Percentiles rank a stretch among this genome's conserved stretches.
These are phyloP conservation scores for Curvularia sp. DNA, from an alignment of 2,329 filamentous ascomycete species.

Conservation along the genomic window DNA sequence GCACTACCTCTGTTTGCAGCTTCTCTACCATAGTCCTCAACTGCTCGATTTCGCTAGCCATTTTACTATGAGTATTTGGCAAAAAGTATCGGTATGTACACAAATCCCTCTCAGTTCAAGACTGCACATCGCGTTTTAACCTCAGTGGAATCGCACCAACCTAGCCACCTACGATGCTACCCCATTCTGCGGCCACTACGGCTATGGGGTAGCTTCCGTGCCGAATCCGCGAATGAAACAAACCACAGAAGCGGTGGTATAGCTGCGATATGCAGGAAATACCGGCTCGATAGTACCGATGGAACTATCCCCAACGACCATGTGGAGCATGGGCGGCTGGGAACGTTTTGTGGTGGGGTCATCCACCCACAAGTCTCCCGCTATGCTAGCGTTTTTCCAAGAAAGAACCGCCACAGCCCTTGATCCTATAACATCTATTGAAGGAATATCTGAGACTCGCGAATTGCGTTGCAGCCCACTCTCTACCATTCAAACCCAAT, in stretches of 20 bases:
- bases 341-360: slow-evolving; percentile 23
- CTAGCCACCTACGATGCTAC: slow-evolving; percentile 10
- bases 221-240: slow-evolving; percentile 19
- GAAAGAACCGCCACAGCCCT: not conserved
- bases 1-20: slow-evolving; percentile 39
- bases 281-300: slow-evolving; percentile 38
- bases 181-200: slow-evolving; percentile 17
- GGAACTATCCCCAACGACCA: slow-evolving; percentile 6
- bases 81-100: too few relatives aligned
- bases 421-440: not conserved
- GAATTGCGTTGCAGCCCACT: not conserved
- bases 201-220: slow-evolving; percentile 17
- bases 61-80: slow-evolving; percentile 16
- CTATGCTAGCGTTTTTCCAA: slow-evolving; percentile 5
- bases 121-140: slow-evolving; percentile 24
- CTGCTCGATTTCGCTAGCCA: slow-evolving; percentile 41
- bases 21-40: slow-evolving; percentile 36
- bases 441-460: not conserved
- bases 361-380: slow-evolving; percentile 7
- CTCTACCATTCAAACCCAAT: not conserved
- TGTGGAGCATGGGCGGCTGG: slow-evolving; percentile 10
- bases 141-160: not conserved
- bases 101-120: not conserved
- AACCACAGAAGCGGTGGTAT: slow-evolving; percentile 26
- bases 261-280: slow-evolving; percentile 12